Base-by-base conservation (phyloP, 2,329 filamentous ascomycete genomes). In the Madurella fahalii region DNA sequence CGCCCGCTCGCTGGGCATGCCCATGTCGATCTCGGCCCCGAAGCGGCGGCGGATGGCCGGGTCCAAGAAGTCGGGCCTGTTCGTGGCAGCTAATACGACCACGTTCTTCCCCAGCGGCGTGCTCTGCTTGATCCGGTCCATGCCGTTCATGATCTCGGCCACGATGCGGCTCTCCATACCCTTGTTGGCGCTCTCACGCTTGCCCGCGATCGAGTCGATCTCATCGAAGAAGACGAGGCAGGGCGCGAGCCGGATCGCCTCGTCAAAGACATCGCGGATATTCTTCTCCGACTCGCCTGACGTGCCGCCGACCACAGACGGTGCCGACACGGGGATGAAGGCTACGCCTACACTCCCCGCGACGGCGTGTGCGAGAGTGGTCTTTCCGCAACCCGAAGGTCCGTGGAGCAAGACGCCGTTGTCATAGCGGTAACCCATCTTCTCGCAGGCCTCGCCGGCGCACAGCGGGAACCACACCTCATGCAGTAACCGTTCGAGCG, bases 211-310 rank as follows among this genome's bases (percentile, higher is more conserved):
- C 4, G 87, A 86, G 69, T 99, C 92, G 50, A 97, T 89, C 63
- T 96, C 87, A 62, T 96, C 91, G 54, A 97, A 88, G 65, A 96
- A 95, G 4, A 99, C 80, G 5, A 99, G 77, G 65, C 90, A 95
- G 0, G 94, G 94, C 0, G 93, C 92, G 39, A 92, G 79, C 52
- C 83, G 81, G 68, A 89, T 90, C 0, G 94, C 94, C 65, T 94
- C 89, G 12, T 97, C 92, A 58, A 95, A 95, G 46, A 90, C 79
- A 61, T 93, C 89, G 37, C 90, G 79, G 30, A 95, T 82, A 57
- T 90, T 90, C 73, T 92, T 92, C 69, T 95, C 90, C 0, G 89
- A 93, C 67, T 94, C 90, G 63, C 90, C 90, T 34, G 89, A 94
- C 84, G 93, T 94, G 17, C 90, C 89, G 15, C 87, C 90, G 0